Base-by-base conservation (phyloP, 495 filamentous ascomycete species). In the Penicillium ucsense region DNA sequence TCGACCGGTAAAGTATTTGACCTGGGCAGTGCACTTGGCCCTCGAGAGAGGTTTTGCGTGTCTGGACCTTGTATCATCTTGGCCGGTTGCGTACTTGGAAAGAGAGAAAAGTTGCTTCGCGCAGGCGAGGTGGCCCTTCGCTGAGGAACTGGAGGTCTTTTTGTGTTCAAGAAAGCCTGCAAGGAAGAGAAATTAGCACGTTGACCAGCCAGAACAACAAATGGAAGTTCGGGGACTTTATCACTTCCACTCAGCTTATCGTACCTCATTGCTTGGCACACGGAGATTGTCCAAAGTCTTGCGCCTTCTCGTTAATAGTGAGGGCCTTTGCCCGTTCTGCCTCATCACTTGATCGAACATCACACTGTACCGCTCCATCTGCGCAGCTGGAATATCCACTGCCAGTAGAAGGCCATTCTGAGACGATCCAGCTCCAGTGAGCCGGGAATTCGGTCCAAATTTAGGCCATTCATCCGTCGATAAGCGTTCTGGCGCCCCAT, bases 351-450 rank as follows among this genome's bases (percentile, higher is more conserved):
- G 81, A 40, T 83, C 78, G 64, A 97, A 97, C 91, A 97, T 96
- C 43, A 97, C 79, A 49, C 88, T 94, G 52, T 95, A 97, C 27
- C 91, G 74, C 59, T 95, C 91, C 73, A 97, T 73, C 43, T 88
- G 72, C 36, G 86, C 74, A 33, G 76, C 72, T 0, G 91, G 91
- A 35, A 97, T 94, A 33, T 92, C 80, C 5, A 96, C 78, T 46
- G 88, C 74, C 33, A 97, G 67, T 9, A 76, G 9, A 35, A 1
- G 60, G 62, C 39, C 35, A 2, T 20, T 20, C 20, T 20, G 20
- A 20, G 20, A 20, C 20, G 20, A 20, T 2, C 20, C 20, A 1
- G 20, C 20, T 20, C 20, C 20, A 1, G 47, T 45, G 6, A 54
- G n/a, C n/a, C n/a, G n/a, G n/a, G n/a, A 38, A 30, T 63, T 55